These are phyloP conservation scores for Metschnikowia anglica DNA, from an alignment of 805 yeast species.

Conservation along the genomic window DNA sequence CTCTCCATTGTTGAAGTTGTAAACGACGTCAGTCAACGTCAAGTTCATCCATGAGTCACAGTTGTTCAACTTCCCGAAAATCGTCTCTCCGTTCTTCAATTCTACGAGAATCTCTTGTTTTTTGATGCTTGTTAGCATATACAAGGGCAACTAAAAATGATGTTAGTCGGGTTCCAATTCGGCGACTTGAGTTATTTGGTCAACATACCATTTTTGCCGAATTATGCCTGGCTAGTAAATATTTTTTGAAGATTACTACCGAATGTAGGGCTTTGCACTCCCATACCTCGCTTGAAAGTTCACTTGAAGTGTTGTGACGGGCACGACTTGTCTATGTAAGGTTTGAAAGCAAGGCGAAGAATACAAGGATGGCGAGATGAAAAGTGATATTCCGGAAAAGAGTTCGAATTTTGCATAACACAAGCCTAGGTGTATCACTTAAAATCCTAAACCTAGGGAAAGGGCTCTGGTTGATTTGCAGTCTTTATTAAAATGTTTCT, in stretches of 20 bases:
- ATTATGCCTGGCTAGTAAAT: background rate
- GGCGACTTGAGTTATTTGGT: background rate
- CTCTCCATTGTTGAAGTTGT: conserved; percentile 60
- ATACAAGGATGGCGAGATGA: too few relatives aligned
- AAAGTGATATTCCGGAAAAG: too few relatives aligned
- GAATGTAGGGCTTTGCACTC: background rate
- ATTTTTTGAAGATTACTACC: background rate
- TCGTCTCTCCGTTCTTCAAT: conserved; percentile 85
- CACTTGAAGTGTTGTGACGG: conserved; percentile 1
- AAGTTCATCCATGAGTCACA: conserved; percentile 97
- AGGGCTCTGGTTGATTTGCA: background rate
- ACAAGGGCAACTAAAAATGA: conserved; percentile 74
- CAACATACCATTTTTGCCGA: conserved; percentile 19
- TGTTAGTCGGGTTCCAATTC: conserved; percentile 11
- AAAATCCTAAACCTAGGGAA: too few relatives aligned
- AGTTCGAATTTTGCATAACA: too few relatives aligned
- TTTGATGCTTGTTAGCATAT: conserved; percentile 85
- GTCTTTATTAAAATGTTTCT: background rate
- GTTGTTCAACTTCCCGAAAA: conserved; percentile 78
- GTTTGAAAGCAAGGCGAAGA: background rate
- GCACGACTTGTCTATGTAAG: conserved; percentile 2
- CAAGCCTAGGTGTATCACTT: too few relatives aligned
- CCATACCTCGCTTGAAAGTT: background rate
- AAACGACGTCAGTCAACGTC: conserved; percentile 73
- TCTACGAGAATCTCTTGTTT: conserved; percentile 86